Evolutionary conservation across 805 yeast genomes (phyloP), one percentile per base, ranked within the genome.

Genomic region (Ogataea allantospora): DNA sequence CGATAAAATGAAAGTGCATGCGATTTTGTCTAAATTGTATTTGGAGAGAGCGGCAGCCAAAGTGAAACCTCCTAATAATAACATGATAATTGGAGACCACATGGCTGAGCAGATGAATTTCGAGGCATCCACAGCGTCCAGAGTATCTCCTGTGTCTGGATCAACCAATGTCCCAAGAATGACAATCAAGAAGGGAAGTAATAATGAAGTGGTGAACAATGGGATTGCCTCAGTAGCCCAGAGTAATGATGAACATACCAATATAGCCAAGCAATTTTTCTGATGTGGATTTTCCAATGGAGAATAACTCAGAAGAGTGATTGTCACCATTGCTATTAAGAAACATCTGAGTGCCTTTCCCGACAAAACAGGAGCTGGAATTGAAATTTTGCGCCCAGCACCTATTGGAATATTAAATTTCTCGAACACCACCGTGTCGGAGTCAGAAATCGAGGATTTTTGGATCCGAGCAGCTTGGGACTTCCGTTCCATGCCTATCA

Each of bases 191-290:
- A 91, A 66, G 1, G 99, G 99, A 13, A 93, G 76, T 24, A 87
- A 53, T 40, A 91, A 60, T 0, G 97, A 83, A 2, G 99, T 91
- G 11, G 84, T 95, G 62, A 87, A 93, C 28, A 91, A 67, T 5
- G 98, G 98, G 47, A 91, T 78, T 0, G 96, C 78, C 57, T 91
- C 99, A 8, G 97, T 86, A 0, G 98, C 97, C 99, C 98, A 91
- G 17, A 89, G 66, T 33, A 89, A 56, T 0, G 97, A 88, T 1
- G 95, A 81, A 50, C 86, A 77, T 3, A 84, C 71, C 30, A 93
- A 70, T 5, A 91, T 67, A 0, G 97, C 95, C 57, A 91, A 73
- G 63, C 99, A 88, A 53, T 88, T 78, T 43, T 66, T 72, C 54
- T 82, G 84, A 49, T 83, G 85, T 5, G 63, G 67, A 47, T 77